Percentiles rank a stretch among this genome's conserved stretches.
Conservation (phyloP, 805 yeast genomes). For the Metschnikowia aberdeeniae region DNA sequence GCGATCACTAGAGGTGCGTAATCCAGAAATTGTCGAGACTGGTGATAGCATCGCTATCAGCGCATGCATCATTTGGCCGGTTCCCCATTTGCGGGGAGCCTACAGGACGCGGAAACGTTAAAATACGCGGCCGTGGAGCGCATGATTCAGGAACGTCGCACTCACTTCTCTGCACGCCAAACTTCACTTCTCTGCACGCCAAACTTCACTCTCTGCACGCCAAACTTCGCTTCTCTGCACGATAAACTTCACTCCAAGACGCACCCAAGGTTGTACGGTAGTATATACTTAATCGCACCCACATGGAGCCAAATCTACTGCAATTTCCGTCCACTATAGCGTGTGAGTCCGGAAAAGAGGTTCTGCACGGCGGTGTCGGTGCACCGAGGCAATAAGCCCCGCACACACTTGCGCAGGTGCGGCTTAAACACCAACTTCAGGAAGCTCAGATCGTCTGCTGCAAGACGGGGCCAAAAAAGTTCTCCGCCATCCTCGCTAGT, state of each 20-base stretch:
- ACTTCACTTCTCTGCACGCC: no score
- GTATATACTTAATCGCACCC: neutral
- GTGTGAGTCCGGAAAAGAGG: constrained; percentile 12
- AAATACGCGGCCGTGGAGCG: no score
- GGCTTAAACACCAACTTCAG: constrained; percentile 22
- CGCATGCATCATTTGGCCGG: neutral
- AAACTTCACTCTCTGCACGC: no score
- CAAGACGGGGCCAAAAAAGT: constrained; percentile 36
- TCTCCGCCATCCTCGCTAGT: constrained; percentile 11
- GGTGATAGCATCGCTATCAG: constrained; percentile 1
- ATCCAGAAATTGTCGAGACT: neutral
- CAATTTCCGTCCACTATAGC: constrained; percentile 7
- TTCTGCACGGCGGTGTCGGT: constrained; percentile 7
- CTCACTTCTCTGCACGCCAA: no score
- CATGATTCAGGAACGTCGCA: no score
- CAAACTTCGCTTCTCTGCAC: no score
- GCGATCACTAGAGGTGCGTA: no score
- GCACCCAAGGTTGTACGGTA: no score
- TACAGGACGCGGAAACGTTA: neutral
- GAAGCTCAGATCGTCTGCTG: constrained; percentile 26
- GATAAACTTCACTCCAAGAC: no score
- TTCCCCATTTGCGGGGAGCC: neutral
- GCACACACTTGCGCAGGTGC: constrained; percentile 14
- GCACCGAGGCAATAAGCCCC: constrained; percentile 35
- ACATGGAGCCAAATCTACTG: neutral